Conservation (phyloP, 352 stramenopile species). For the Globisporangium nunn region DNA sequence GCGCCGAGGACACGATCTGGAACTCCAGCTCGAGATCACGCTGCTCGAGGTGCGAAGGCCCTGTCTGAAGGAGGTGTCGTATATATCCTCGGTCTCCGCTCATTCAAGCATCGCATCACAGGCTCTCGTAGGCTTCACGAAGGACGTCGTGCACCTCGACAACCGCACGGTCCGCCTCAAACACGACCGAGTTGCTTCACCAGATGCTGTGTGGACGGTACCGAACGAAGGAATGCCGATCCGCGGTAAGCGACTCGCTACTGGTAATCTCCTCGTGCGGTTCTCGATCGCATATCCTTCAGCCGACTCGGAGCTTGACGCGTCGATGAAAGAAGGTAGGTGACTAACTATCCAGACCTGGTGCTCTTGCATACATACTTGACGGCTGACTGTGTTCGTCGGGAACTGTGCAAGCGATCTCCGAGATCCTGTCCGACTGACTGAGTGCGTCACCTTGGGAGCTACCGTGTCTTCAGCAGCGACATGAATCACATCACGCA, state of each 20-base stretch:
- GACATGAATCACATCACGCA: neutral
- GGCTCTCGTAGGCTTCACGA: neutral
- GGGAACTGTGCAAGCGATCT: neutral
- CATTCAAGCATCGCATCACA: neutral
- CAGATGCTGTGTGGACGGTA: neutral
- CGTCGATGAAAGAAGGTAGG: neutral
- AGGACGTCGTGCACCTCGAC: neutral
- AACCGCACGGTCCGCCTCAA: neutral
- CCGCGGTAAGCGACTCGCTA: no score
- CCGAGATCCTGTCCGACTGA: neutral
- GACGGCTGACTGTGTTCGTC: neutral
- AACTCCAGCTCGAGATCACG: conserved; percentile 88
- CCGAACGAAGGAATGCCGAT: neutral
- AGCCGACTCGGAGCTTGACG: neutral
- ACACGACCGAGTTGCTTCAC: neutral
- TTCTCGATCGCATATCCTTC: neutral
- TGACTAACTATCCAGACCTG: no score
- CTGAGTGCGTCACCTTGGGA: neutral
- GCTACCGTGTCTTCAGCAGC: no score
- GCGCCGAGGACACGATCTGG: conserved; percentile 87
- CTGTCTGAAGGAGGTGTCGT: no score
- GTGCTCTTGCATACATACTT: neutral
- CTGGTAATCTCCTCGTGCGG: neutral
- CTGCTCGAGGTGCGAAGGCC: conserved; percentile 61
- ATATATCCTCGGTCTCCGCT: neutral